phyloP scores from a whole-genome alignment of 176 grass and related monocot species.

The Triticum dicoccoides region DNA sequence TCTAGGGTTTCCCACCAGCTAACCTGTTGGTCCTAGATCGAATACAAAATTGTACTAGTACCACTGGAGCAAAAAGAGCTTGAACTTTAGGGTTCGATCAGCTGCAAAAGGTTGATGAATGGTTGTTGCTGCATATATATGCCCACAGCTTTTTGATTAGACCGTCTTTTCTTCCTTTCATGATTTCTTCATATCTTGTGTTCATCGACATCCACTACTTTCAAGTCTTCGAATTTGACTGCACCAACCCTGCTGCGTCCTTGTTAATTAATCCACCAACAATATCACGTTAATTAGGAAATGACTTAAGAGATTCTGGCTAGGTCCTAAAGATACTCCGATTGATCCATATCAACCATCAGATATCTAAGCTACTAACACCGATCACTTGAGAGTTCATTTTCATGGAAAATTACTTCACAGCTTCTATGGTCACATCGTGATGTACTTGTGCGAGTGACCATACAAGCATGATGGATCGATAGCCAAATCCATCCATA shows the following conservation, averaged over 20 bases:
- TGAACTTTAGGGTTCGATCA: constrained; percentile 35
- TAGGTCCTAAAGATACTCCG: not conserved
- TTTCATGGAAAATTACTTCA: constrained; percentile 26
- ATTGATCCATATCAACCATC: not conserved
- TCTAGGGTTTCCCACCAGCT: constrained; percentile 55
- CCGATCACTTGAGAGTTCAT: not conserved
- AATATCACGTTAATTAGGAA: constrained; percentile 12
- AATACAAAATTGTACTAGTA: constrained; percentile 14
- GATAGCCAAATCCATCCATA: constrained; percentile 26
- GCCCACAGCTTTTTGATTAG: constrained; percentile 12
- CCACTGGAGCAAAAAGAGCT: not conserved
- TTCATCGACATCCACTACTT: constrained; percentile 9
- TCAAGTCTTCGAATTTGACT: constrained; percentile 22
- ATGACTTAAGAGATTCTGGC: constrained; percentile 1
- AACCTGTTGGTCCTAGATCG: not conserved
- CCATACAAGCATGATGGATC: constrained; percentile 20
- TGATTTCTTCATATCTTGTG: constrained; percentile 16
- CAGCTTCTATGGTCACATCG: constrained; percentile 18
- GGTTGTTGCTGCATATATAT: not conserved
- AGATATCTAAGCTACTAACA: not conserved
- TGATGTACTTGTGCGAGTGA: not conserved
- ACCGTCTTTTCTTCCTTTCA: not conserved
- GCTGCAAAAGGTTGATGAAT: not conserved
- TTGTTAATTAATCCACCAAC: not conserved
- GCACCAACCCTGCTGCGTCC: constrained; percentile 32